Conservation (phyloP, 306 rosid species). For the Gillenia trifoliata region DNA sequence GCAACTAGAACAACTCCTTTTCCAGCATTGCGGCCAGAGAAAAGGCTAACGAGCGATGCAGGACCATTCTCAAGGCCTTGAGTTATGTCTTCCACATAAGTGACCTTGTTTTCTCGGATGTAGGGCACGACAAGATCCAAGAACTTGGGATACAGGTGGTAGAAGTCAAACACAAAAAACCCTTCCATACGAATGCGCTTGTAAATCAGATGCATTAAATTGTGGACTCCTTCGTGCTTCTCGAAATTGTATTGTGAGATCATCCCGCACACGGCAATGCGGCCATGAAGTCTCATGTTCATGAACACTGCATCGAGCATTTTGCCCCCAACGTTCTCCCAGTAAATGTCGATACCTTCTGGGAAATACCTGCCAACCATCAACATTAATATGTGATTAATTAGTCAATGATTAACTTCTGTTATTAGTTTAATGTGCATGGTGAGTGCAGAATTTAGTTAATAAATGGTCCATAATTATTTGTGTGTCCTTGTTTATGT, state of each 20-base stretch:
- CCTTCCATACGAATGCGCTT: slow-evolving; percentile 16
- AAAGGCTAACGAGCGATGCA: slow-evolving; percentile 6
- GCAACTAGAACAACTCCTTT: slow-evolving; percentile 10
- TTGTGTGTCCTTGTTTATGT: too few relatives aligned
- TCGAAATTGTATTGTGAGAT: slow-evolving; percentile 12
- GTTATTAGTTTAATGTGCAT: too few relatives aligned
- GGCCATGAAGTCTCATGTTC: slow-evolving; percentile 12
- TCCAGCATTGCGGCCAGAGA: background rate
- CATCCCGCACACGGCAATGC: slow-evolving; percentile 8
- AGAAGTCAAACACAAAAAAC: slow-evolving; percentile 1
- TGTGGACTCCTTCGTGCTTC: slow-evolving; percentile 5
- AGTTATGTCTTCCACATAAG: slow-evolving; percentile 11
- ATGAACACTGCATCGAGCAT: slow-evolving; percentile 17
- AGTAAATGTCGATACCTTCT: slow-evolving; percentile 22
- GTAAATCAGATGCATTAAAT: slow-evolving; percentile 8
- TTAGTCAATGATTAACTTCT: too few relatives aligned
- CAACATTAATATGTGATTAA: too few relatives aligned
- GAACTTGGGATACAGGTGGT: slow-evolving; percentile 9
- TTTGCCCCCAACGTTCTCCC: slow-evolving; percentile 9
- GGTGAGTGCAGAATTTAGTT: too few relatives aligned
- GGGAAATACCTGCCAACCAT: background rate
- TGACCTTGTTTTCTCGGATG: slow-evolving; percentile 6
- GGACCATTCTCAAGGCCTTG: slow-evolving; percentile 20
- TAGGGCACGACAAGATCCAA: slow-evolving; percentile 12
- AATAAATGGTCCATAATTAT: too few relatives aligned